Percentiles rank a stretch among this genome's conserved stretches.
These are phyloP conservation scores for Raddia guianensis DNA, from an alignment of 176 grass and related monocot genomes.

Conservation along the genomic window DNA sequence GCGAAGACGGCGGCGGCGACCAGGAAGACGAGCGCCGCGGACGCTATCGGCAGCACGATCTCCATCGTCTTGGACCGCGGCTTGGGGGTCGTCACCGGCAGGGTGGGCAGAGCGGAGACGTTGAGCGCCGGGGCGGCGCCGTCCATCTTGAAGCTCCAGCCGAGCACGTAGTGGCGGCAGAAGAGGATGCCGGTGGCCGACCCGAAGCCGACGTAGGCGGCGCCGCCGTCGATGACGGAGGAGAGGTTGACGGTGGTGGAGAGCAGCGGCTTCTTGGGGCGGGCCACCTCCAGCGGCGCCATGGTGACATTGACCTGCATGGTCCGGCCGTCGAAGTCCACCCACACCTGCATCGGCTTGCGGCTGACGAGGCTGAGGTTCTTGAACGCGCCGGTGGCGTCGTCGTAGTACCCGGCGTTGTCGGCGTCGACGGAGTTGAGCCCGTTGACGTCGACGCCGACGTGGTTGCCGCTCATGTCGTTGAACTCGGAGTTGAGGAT, in stretches of 20 bases:
- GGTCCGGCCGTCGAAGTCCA: conserved; percentile 67
- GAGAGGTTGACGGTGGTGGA: conserved; percentile 66
- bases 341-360: conserved; percentile 73
- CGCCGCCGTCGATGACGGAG: conserved; percentile 54
- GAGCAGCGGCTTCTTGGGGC: conserved; percentile 61
- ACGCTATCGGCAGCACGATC: conserved; percentile 55
- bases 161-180: conserved; percentile 71
- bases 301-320: conserved; percentile 71
- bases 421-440: conserved; percentile 59
- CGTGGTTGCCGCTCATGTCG: conserved; percentile 88
- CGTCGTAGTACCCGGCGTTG: conserved; percentile 64
- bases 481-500: conserved; percentile 74
- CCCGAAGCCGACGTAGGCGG: conserved; percentile 80
- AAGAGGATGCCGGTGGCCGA: conserved; percentile 66
- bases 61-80: conserved; percentile 51
- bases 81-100: conserved; percentile 56
- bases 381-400: conserved; percentile 49
- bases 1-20: conserved; percentile 36
- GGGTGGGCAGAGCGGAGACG: conserved; percentile 51
- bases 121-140: conserved; percentile 56
- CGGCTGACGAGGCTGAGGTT: conserved; percentile 62
- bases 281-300: conserved; percentile 50
- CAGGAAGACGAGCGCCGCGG: conserved; percentile 50
- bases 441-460: conserved; percentile 74
- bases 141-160: conserved; percentile 65